Evolutionary conservation across 768 basidiomycete genomes (phyloP), one percentile per base, ranked within the genome.

Genomic region (Psilocybe subaeruginosa): DNA sequence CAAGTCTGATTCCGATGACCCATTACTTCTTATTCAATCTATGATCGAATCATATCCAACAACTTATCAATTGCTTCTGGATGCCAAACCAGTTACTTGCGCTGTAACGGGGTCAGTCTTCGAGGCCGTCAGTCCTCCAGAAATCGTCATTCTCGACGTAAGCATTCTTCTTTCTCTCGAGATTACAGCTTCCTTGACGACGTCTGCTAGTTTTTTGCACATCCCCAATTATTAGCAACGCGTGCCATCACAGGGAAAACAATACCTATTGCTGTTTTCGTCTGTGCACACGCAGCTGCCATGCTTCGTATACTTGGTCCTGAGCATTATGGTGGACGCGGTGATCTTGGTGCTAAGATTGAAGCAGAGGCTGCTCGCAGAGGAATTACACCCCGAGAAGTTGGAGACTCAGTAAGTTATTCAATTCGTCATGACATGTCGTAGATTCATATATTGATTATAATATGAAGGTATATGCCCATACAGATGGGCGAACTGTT

Each of bases 101-200:
- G 61, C 61, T 2, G 43, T 51, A 14, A 59, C 37, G 3, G 51
- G 56, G 3, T 55, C 46, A 12, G 43, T 46, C 4, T 63, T 57
- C 35, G 59, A 66, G 37, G 31, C 61, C 12, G 52, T 66, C 16
- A 16, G 37, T 6, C 23, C 56, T n/a, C 64, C 64, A 3, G 27
- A 33, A 19, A 30, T 56, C 19, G 59, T 62, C 8, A 46, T 66
- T 4, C 48, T 66, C 11, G 64, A 66, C 27, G 56, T 63, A 16
- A 4, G 60, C 58, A 8, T 62, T 35, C 3, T 5, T 17, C 8
- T 16, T 4, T 29, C 4, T 8, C 1, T 43, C 37, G 3, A 14
- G 7, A 14, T 8, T 39, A 8, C 8, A 8, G 8, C 37, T 14
- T 39, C 14, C 8, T 8, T 39, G 8, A 39, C 23, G 23, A 23